Evolutionary conservation across 129 eudicot species (phyloP), one percentile per base, ranked within the genome.

Genomic region (Daucus carota): DNA sequence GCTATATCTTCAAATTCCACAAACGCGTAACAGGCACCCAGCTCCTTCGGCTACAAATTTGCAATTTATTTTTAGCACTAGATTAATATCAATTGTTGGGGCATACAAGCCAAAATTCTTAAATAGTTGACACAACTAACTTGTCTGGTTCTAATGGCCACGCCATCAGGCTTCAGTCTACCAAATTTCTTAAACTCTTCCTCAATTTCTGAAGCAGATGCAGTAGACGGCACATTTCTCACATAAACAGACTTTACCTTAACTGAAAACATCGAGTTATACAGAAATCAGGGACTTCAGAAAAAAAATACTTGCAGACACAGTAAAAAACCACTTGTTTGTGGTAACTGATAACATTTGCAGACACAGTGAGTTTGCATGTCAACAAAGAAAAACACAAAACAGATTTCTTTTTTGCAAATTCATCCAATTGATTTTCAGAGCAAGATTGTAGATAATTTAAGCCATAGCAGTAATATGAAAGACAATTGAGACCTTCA

Each of bases 61-160:
- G 66, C 3, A 59, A 26, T 52, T 22, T 57, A 57, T 57, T 57
- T 6, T 57, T n/a, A 22, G 6, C 26, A n/a, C 9, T 28, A 29
- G 22, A 59, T 45, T 63, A 57, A 9, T 50, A 40, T 33, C 5
- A 62, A 66, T 34, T 40, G 32, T 24, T 28, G 24, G 34, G 79
- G 47, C 28, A 73, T 57, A n/a, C 66, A 47, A 50, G 12, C 50
- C 32, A 2, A 6, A 17, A 26, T 8, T 24, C 29, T 71, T 36
- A 3, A 69, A 43, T 22, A 81, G 67, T 22, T 15, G 38, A 34
- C 69, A 80, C 42, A 79, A 79, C 85, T 48, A 26, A 91, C 98
- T 97, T 94, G 91, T 70, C 97, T 83, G 76, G 93, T 91, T 78
- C 98, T 86, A 63, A 94, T 94, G 70, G 98, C 98, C 70, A 94